Base-by-base conservation (phyloP, 1,284 basidiomycete species). In the Paramarasmius palmivorus region DNA sequence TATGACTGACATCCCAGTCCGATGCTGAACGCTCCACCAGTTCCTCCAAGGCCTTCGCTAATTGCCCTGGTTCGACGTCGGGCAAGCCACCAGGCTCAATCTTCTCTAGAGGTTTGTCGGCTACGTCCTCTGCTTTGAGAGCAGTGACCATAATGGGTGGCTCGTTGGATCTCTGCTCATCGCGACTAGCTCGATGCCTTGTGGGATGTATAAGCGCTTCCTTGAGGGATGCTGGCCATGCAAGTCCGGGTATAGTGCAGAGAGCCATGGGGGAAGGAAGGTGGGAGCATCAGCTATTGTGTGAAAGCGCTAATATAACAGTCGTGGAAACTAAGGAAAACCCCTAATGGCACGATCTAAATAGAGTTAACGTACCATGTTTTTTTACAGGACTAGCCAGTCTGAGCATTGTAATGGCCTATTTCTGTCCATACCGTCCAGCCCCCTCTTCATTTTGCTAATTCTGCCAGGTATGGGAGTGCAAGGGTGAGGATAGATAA, bases 11-110 rank as follows among this genome's bases (percentile, higher is more conserved):
- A 49, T 82, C 73, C 1, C 65, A 58, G 14, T 70, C 60, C 2
- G 65, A 46, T 0, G 67, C 61, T 1, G 79, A 75, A 53, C 75
- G 71, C n/a, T 71, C 71, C 36, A 83, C 73, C 32, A 81, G 68
- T 6, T 64, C 60, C 8, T 65, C 54, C 12, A 83, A 72, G 2
- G 73, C 74, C 15, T 63, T 57, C 1, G 71, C 73, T 23, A 73
- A 52, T 36, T 69, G 59, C 20, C 76, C 69, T 9, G 67, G 59
- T 23, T 63, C 60, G 14, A 66, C 63, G 14, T 63, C 62, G 19
- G 68, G 69, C 4, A 73, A 54, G 41, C 66, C 68, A 34, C 60
- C 52, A 9, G 63, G 58, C 6, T 63, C 59, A 12, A 70, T 61
- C 26, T 52, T 51, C 54, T 70, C 68, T 25, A 68, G 41, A 19